Evolutionary conservation across 2,329 filamentous ascomycete species (phyloP), one percentile per base, ranked within the genome.

Genomic region (Colletotrichum truncatum): DNA sequence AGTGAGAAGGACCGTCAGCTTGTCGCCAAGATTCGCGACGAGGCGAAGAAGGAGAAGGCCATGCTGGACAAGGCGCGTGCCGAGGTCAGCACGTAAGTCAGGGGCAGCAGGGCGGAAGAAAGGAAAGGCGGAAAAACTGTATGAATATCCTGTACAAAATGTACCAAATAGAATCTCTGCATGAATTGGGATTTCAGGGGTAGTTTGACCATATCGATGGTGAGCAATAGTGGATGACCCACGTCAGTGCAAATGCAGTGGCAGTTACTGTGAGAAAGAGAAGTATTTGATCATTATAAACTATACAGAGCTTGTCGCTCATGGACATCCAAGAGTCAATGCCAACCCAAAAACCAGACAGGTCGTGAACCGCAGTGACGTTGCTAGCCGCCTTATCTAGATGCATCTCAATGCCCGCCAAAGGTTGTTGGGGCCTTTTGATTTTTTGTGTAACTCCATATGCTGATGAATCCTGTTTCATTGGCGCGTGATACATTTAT

Each of bases 1-100:
- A 84, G 81, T 38, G 80, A 82, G 58, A 75, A 81, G 53, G 89
- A 92, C 75, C 81, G 87, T 18, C 81, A 83, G 67, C 78, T 84
- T 61, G 81, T 85, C 67, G 77, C 78, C 72, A 83, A 84, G 69
- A 81, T 84, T 59, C 80, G 86, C 66, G 82, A 85, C 32, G 85
- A 85, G 75, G 83, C 85, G 79, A 86, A 86, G 79, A 84, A 83
- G 72, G 89, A 93, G 78, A 83, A 87, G 77, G 85, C 78, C 25
- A 79, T 82, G 78, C 53, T 82, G 68, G 78, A 76, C 74, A 73
- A 75, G 65, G 80, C 80, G 26, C 72, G 78, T 46, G 78, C 63
- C 14, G 58, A 66, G 23, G 49, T 32, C 34, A 21, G 26, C 74
- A n/a, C 77, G 76, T 26, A 76, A 75, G 36, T 32, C 14, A 16